Conservation (phyloP, 495 filamentous ascomycete species). For the Aspergillus leporis region DNA sequence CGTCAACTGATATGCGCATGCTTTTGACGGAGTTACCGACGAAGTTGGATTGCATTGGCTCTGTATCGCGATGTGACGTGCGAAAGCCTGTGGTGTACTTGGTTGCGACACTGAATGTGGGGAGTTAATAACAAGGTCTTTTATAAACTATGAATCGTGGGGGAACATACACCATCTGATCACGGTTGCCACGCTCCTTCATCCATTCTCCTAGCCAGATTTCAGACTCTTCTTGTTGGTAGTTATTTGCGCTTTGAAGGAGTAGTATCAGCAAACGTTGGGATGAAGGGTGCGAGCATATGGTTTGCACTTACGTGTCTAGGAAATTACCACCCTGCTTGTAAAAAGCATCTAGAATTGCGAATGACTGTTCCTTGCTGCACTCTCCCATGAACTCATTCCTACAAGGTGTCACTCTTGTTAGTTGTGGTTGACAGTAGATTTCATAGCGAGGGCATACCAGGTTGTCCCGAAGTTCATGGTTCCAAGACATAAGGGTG, state of each 20-base stretch:
- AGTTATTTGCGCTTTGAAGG: conserved; percentile 52
- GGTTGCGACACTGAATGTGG: conserved; percentile 51
- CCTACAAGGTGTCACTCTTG: conserved; percentile 15
- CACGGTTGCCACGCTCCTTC: conserved; percentile 54
- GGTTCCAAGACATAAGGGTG: conserved; percentile 58
- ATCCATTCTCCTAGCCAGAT: conserved; percentile 82
- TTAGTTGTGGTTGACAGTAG: too few species aligned
- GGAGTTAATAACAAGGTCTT: too few species aligned
- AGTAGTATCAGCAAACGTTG: too few species aligned
- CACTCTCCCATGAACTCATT: conserved; percentile 52
- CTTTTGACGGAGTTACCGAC: conserved; percentile 60
- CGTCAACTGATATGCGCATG: conserved; percentile 53
- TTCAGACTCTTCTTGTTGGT: conserved; percentile 60
- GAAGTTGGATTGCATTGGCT: conserved; percentile 52
- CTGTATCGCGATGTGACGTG: conserved; percentile 30
- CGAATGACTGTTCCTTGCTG: conserved; percentile 57
- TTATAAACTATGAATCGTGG: too few species aligned
- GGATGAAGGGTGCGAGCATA: too few species aligned
- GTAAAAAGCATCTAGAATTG: conserved; percentile 68
- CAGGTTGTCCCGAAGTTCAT: conserved; percentile 61
- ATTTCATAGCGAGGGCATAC: too few species aligned
- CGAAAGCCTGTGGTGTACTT: conserved; percentile 58
- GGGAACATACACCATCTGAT: conserved; percentile 58
- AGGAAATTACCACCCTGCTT: conserved; percentile 75
- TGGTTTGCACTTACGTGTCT: conserved; percentile 48